Percentiles rank a stretch among this genome's conserved stretches.
Evolutionary conservation across 2,329 filamentous ascomycete species (phyloP).

Genomic region (Orbilia ellipsospora): DNA sequence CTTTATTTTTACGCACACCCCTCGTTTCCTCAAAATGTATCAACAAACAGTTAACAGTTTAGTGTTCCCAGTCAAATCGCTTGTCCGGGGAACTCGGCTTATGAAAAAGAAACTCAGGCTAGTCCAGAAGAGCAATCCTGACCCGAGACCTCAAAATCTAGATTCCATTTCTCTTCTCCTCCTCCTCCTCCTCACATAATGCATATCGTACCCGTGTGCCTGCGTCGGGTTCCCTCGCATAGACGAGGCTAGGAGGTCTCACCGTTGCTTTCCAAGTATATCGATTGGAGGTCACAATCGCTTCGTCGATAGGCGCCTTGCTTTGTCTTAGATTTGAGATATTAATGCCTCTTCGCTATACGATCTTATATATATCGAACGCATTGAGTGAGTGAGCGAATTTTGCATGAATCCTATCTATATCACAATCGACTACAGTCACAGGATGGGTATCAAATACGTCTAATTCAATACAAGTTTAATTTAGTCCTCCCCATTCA

Average conservation of each 20-base stretch:
- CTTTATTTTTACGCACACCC: constrained; percentile 28
- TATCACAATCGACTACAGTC: neutral
- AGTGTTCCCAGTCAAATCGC: neutral
- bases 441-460: neutral
- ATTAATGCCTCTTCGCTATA: constrained; percentile 14
- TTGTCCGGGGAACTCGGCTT: constrained; percentile 33
- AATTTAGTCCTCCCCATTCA: too few species aligned
- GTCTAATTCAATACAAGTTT: too few species aligned
- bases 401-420: neutral
- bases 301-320: constrained; percentile 40
- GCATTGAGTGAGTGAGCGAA: neutral
- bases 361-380: constrained; percentile 7
- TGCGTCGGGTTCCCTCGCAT: constrained; percentile 52
- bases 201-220: constrained; percentile 24
- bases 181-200: neutral
- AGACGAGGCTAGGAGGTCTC: constrained; percentile 29
- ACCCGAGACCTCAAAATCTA: constrained; percentile 8
- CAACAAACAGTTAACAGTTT: too few species aligned
- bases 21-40: too few species aligned
- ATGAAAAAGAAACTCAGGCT: constrained; percentile 4
- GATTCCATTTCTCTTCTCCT: neutral
- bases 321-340: constrained; percentile 37
- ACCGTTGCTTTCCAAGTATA: neutral
- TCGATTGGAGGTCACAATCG: constrained; percentile 22
- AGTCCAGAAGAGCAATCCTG: constrained; percentile 1